Base-by-base conservation (phyloP, 768 basidiomycete genomes). In the Leccinum truebloodii region DNA sequence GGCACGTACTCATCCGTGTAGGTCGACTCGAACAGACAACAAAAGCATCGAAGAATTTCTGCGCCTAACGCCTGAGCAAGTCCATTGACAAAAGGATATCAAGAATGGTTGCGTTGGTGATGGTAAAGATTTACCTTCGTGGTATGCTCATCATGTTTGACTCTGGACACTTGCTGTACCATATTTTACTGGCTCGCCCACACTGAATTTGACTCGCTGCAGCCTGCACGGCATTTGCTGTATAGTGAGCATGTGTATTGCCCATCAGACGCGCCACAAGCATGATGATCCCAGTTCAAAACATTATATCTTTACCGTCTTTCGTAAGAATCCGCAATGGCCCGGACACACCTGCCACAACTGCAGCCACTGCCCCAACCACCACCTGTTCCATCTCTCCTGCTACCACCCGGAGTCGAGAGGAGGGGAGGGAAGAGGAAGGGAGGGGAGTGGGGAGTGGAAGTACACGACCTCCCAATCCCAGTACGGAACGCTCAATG, bases 1-100 rank as follows among this genome's bases (percentile, higher is more conserved):
- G 24, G 24, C 24, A 24, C 24, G 24, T 24, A 24, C 24, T 24
- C 24, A 24, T 24, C 24, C 24, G 24, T 24, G 24, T 3, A 24
- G 24, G 24, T 24, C 24, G 24, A 24, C 24, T 24, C 24, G 24
- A 24, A 24, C 96, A 98, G 37, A 39, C 37, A 16, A 39, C 14
- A 18, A 18, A 39, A 28, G 37, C 14, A 16, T 16, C 22, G 26
- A 7, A 1, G 3, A 6, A 35, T 16, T 16, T 13, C 41, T 26
- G 22, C 7, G 8, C 32, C 13, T 3, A 34, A 16, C 35, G 41
- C 54, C 6, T 18, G n/a, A 22, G 6, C 39, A 20, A 52, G 57
- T 30, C 35, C 20, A 8, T 30, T 39, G 37, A 12, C 7, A 32
- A n/a, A 50, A 61, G 7, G 30, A 16, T 51, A 62, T 61, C 61